Evolutionary conservation across 2,329 filamentous ascomycete genomes (phyloP), one percentile per base, ranked within the genome.

Genomic region (Ophiostoma quercus): DNA sequence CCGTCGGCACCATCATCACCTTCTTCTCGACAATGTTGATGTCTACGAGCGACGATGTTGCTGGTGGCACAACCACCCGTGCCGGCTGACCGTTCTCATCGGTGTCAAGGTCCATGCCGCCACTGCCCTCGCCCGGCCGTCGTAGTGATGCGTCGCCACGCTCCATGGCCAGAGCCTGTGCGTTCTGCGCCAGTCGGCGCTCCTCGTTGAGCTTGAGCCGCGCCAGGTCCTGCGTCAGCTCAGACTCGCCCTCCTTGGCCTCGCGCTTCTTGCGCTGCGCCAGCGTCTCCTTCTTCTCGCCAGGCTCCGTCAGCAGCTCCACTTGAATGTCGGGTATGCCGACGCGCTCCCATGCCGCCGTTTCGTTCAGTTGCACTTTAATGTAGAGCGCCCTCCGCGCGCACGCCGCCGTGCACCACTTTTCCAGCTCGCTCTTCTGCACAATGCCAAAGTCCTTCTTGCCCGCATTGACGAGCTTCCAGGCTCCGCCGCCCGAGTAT

Each of bases 391-490:
- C 93, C 67, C 92, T 85, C 73, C 87, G 86, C 1, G 91, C 91
- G 80, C 95, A 99, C 54, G 84, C 84, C 69, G 89, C 84, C 0
- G 89, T 92, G 79, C 95, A 99, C 92, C 93, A 99, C 79, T 89
- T 90, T 80, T 95, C 92, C 19, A 94, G 79, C 76, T 92, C 88
- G 73, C 88, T 87, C 68, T 85, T 87, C 71, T 87, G 85, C 34
- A 96, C 88, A 66, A 97, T 90, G 73, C 84, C 84, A 69, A 87
- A 87, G 69, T 87, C 84, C 69, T 83, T 84, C 14, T 78, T 81
- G 78, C 77, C 82, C 72, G 76, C 80, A 71, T 81, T 79, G 29
- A 90, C 80, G 39, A 95, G 83, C 76, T 91, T 90, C 81, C 88
- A 94, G 73, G 87, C 86, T 19, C 87, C 88, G 1, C 84, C 85